A percentile compares a stretch with the other conserved stretches of the same genome.
phyloP scores from a whole-genome alignment of 495 filamentous ascomycete species.

The Bombardia bombarda region DNA sequence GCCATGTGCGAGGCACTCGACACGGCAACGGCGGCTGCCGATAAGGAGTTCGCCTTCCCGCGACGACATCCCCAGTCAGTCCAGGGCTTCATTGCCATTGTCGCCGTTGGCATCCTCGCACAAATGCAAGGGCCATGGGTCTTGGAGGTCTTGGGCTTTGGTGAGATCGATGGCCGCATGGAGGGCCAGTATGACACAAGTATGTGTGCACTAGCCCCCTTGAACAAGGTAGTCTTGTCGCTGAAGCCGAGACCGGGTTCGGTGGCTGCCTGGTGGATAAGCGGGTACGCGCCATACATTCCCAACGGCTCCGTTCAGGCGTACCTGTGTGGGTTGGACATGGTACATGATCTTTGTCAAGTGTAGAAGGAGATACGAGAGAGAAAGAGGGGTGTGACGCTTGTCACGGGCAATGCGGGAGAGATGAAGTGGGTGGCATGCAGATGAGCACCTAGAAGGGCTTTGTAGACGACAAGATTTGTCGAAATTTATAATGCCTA shows the following conservation, averaged over 20 bases:
- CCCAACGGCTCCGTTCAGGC: conserved; percentile 4
- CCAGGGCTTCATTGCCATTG: conserved; percentile 18
- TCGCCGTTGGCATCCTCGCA: conserved; percentile 11
- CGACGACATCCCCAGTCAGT: conserved; percentile 9
- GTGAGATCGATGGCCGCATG: conserved; percentile 4
- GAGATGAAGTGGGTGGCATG: too few species aligned
- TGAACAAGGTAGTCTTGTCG: neutral
- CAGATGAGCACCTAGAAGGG: too few species aligned
- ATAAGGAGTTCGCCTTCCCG: conserved; percentile 12
- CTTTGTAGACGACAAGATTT: too few species aligned
- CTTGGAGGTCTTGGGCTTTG: conserved; percentile 17
- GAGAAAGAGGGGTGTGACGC: too few species aligned
- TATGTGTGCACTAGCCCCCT: neutral
- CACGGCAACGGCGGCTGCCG: conserved; percentile 11
- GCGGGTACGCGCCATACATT: conserved; percentile 12
- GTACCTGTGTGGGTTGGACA: conserved; percentile 10
- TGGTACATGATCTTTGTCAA: too few species aligned
- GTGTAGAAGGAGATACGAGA: too few species aligned
- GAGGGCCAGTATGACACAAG: neutral
- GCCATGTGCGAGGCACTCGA: conserved; percentile 15
- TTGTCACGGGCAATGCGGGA: too few species aligned
- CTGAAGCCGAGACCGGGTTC: neutral
- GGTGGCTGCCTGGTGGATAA: conserved; percentile 16
- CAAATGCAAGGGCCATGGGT: conserved; percentile 16
- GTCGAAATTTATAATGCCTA: too few species aligned